Evolutionary conservation across 208 protist species (phyloP), one percentile per base, ranked within the genome.

Genomic region (Trypanosoma vivax): DNA sequence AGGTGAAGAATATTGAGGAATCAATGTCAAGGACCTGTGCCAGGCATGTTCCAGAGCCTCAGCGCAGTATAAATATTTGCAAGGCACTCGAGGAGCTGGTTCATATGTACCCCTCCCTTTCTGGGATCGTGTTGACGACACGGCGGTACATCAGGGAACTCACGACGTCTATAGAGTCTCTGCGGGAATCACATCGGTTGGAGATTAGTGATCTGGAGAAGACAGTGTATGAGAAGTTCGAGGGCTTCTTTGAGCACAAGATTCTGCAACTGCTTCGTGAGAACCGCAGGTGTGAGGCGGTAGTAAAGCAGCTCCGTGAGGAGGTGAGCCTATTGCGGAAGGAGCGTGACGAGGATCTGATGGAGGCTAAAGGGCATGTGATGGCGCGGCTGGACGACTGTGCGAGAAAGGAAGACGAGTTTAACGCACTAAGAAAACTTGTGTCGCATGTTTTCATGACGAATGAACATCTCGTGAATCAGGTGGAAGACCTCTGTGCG

Each of bases 401-500:
- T 50, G 77, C 88, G 59, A 37, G 73, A 47, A 73, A 75, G 24
- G 83, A 86, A 49, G 76, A 85, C 21, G 76, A 91, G 54, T 79
- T 91, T 47, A 58, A 57, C 31, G 68, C 70, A 39, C 84, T 83
- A 47, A 67, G 76, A 29, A 71, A 73, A 56, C 68, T 91, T 30
- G 82, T 91, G 30, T 63, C 83, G 13, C 64, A 76, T n/a, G 83
- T 88, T 50, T 88, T 84, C 59, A 61, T 79, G 30, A 80, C 73
- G 7, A 88, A 88, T 50, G 66, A 83, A 47, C 46, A 71, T 37
- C 70, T 91, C 38, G 74, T 60, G 0, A 70, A 79, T 40, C 76
- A 74, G 47, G 67, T 88, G 23, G 78, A 83, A 25, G 58, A 76
- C 30, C 66, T 91, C 3, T 69, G 83, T 60, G 35, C 25, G 27